These are phyloP conservation scores for Trifolium dubium DNA, from an alignment of 306 rosid species.

Conservation along the genomic window DNA sequence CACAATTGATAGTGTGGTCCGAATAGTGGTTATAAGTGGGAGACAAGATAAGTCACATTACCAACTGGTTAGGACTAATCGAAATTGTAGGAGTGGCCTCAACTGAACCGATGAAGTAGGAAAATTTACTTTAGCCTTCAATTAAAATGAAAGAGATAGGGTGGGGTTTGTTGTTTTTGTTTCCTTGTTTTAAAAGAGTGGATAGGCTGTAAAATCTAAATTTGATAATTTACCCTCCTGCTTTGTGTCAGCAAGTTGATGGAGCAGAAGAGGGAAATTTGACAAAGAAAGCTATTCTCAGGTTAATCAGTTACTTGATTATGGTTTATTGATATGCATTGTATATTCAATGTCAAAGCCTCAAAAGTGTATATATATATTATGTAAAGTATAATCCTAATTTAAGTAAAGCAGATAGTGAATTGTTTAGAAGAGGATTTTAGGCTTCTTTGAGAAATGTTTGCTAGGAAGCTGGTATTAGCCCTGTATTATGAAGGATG, in stretches of 20 bases:
- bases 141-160: slow-evolving; percentile 24
- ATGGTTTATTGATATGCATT: slow-evolving; percentile 36
- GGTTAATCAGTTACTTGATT: slow-evolving; percentile 46
- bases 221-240: slow-evolving; percentile 58
- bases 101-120: slow-evolving; percentile 9
- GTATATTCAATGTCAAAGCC: slow-evolving; percentile 22
- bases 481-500: not conserved
- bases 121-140: slow-evolving; percentile 28
- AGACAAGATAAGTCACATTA: no score
- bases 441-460: slow-evolving; percentile 16
- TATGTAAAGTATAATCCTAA: slow-evolving; percentile 20
- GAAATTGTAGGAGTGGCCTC: not conserved
- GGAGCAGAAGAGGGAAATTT: slow-evolving; percentile 52
- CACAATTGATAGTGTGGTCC: not conserved
- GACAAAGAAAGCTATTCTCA: slow-evolving; percentile 53
- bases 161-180: slow-evolving; percentile 27
- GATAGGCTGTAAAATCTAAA: slow-evolving; percentile 13
- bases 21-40: not conserved
- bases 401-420: slow-evolving; percentile 28
- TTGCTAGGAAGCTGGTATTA: not conserved
- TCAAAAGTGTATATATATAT: slow-evolving; percentile 2
- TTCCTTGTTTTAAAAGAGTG: slow-evolving; percentile 21
- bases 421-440: slow-evolving; percentile 27
- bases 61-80: not conserved
- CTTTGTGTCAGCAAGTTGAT: slow-evolving; percentile 56